Evolutionary conservation across 768 basidiomycete species (phyloP), one percentile per base, ranked within the genome.

Genomic region (Lepiota subincarnata): DNA sequence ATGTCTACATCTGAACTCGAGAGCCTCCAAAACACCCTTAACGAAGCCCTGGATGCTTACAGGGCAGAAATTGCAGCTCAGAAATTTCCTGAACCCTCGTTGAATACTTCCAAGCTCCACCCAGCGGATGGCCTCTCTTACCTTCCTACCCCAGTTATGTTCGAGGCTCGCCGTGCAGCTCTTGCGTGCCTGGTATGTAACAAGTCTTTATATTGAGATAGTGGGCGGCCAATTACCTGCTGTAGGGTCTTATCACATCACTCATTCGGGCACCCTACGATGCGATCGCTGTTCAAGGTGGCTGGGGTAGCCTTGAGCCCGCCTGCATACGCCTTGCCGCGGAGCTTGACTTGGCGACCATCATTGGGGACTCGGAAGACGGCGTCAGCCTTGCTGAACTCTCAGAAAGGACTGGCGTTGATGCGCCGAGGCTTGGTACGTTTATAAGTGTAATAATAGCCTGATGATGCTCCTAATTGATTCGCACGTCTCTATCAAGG

Each of bases 1-100:
- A 69, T 68, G 66, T 68, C 68, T 46, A 37, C 67, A 45, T 72
- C 73, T 39, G 71, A 74, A 61, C 59, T 73, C 37, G 66, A 66
- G 38, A 70, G 69, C 59, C 67, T 74, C 31, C 31, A 31, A 31
- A 31, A 3, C 8, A 31, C 31, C 31, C 31, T 74, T 53, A 74
- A 72, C 50, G 59, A 53, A 35, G 73, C 73, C 11, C 66, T 74
- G 39, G 70, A 74, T 50, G 59, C 61, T 22, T 70, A 70, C 65
- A 71, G 70, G 56, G 66, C 68, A 10, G 73, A 72, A 57, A 60
- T 73, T 28, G 64, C 63, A 18, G 64, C 67, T 22, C 69, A 70
- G 50, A 63, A 67, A 45, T 60, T 73, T 11, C 57, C 69, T 6
- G 70, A 73, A 55, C 73, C 69, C 3, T 73, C 72, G 7, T 55